phyloP scores from a whole-genome alignment of 768 basidiomycete genomes.

The Lentinula sp. region DNA sequence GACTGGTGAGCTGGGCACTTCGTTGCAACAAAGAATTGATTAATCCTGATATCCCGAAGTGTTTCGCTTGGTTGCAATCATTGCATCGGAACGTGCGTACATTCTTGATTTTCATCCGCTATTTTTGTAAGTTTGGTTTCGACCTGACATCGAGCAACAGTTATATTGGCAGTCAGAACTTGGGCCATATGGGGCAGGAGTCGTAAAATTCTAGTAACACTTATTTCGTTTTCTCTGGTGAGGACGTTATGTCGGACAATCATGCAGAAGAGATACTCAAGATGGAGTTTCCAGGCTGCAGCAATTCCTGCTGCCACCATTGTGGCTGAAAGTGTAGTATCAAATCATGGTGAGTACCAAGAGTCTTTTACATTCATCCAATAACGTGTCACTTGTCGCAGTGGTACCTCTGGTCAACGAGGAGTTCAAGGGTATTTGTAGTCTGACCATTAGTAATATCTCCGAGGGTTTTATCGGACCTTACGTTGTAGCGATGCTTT shows the following conservation, averaged over 20 bases:
- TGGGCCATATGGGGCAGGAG: constrained; percentile 21
- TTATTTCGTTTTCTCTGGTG: constrained; percentile 10
- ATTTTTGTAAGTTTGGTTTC: background rate
- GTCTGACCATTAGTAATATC: constrained; percentile 11
- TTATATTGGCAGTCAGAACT: constrained; percentile 18
- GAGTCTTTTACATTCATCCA: background rate
- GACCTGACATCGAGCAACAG: constrained; percentile 7
- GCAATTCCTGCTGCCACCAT: constrained; percentile 11
- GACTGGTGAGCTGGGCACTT: background rate
- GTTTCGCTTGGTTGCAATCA: constrained; percentile 10
- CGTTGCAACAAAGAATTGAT: background rate
- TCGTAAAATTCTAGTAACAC: constrained; percentile 9
- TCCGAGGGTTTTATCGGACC: constrained; percentile 9
- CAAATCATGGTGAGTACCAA: constrained; percentile 5
- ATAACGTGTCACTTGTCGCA: background rate
- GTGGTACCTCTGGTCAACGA: background rate
- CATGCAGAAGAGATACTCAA: background rate
- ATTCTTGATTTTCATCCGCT: background rate
- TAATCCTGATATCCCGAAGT: background rate
- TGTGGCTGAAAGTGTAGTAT: constrained; percentile 7
- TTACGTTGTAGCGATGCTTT: constrained; percentile 13
- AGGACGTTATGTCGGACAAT: background rate
- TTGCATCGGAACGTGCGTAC: constrained; percentile 13
- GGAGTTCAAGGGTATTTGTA: background rate
- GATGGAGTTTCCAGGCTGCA: constrained; percentile 4